These are phyloP conservation scores for Hibiscus tridactylites DNA, from an alignment of 345 rosid genomes.

Conservation along the genomic window DNA sequence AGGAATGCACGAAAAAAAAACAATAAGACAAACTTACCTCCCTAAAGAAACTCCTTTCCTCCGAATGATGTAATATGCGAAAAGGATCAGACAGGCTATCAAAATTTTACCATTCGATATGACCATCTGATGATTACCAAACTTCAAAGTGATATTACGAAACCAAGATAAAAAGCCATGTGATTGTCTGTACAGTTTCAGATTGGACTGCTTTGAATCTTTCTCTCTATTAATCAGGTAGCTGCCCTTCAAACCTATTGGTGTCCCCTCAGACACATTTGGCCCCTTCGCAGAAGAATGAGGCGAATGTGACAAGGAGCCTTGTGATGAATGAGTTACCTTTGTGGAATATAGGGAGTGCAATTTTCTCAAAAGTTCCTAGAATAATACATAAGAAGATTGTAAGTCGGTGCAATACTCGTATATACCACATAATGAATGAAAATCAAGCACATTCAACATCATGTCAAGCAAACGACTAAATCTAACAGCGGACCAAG, in stretches of 20 bases:
- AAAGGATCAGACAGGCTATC: slow-evolving; percentile 46
- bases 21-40: slow-evolving; percentile 31
- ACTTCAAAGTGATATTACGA: slow-evolving; percentile 42
- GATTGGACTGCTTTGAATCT: slow-evolving; percentile 25
- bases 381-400: slow-evolving; percentile 9
- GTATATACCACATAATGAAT: neutral
- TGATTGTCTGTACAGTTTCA: slow-evolving; percentile 30
- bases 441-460: neutral
- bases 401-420: neutral
- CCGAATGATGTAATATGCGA: slow-evolving; percentile 36
- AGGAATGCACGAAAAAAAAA: neutral
- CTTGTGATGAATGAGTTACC: slow-evolving; percentile 24
- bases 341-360: slow-evolving; percentile 44
- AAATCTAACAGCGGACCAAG: neutral
- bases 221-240: slow-evolving; percentile 14
- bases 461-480: neutral
- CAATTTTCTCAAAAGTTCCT: slow-evolving; percentile 72
- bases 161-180: slow-evolving; percentile 47
- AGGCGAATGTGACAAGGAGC: slow-evolving; percentile 10
- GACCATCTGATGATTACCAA: slow-evolving; percentile 36
- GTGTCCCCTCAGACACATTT: slow-evolving; percentile 21
- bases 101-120: slow-evolving; percentile 47
- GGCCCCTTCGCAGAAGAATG: slow-evolving; percentile 23
- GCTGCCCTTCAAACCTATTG: slow-evolving; percentile 12
- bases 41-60: slow-evolving; percentile 45